Conservation (phyloP, 2,329 filamentous ascomycete genomes). For the Dryadomyces quercus-mongolicae region DNA sequence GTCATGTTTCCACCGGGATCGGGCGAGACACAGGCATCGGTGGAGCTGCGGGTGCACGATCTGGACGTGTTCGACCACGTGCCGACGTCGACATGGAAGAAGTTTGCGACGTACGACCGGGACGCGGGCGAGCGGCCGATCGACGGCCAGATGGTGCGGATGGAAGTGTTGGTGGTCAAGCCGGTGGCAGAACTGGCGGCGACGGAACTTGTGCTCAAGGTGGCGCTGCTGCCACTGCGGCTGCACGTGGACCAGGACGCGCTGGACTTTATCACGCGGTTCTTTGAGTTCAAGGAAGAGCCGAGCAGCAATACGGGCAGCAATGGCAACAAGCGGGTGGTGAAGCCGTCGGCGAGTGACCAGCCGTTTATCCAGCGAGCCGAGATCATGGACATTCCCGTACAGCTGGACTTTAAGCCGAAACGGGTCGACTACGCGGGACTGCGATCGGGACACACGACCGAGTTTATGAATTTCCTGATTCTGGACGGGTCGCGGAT, state of each 20-base stretch:
- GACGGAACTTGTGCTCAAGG: conserved; percentile 76
- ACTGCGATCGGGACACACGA: conserved; percentile 83
- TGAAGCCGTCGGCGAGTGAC: conserved; percentile 51
- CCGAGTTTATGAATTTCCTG: conserved; percentile 98
- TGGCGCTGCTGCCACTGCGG: conserved; percentile 68
- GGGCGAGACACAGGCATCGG: conserved; percentile 74
- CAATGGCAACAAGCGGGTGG: conserved; percentile 22
- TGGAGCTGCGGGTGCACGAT: conserved; percentile 71
- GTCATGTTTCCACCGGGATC: conserved; percentile 64
- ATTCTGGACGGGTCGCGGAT: conserved; percentile 82
- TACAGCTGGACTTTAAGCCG: conserved; percentile 91
- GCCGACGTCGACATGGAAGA: conserved; percentile 93
- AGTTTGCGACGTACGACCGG: conserved; percentile 88
- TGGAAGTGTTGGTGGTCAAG: conserved; percentile 79
- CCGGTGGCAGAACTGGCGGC: conserved; percentile 75
- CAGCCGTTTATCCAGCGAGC: conserved; percentile 80
- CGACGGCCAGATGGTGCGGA: conserved; percentile 76
- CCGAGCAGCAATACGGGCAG: neutral
- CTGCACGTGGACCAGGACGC: conserved; percentile 96
- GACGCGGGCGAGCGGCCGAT: conserved; percentile 79
- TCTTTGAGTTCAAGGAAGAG: conserved; percentile 83
- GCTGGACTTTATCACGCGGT: conserved; percentile 89
- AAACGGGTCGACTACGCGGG: conserved; percentile 96
- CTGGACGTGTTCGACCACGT: conserved; percentile 91
- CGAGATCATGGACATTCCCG: conserved; percentile 70